Evolutionary conservation across 2,329 filamentous ascomycete species (phyloP).

Genomic region (Sordariomycetes sp.): DNA sequence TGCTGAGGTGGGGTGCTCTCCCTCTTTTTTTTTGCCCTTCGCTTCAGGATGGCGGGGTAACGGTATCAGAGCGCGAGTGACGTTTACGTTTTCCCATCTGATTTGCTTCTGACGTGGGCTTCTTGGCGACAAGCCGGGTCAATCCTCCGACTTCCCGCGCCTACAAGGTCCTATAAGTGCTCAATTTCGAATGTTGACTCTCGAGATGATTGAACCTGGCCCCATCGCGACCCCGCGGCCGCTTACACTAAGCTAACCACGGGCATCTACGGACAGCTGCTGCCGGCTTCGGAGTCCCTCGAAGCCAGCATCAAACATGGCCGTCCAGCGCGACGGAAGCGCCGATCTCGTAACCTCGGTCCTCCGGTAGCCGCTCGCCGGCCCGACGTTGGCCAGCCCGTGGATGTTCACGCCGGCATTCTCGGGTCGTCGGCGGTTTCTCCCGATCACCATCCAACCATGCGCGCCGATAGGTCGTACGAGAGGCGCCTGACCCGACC

Average conservation of each 20-base stretch:
- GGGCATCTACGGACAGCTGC: too few species aligned
- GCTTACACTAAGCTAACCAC: too few species aligned
- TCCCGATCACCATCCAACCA: neutral
- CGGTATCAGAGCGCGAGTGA: neutral
- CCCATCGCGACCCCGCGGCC: too few species aligned
- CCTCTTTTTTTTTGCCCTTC: neutral
- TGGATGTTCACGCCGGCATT: neutral
- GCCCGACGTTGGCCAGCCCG: neutral
- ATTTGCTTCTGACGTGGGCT: neutral
- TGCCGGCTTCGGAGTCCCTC: too few species aligned
- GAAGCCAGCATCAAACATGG: too few species aligned
- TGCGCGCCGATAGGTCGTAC: neutral
- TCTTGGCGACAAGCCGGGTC: neutral
- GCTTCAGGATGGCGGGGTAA: constrained; percentile 1
- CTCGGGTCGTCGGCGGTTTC: neutral
- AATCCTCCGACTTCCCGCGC: neutral
- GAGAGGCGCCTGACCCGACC: too few species aligned
- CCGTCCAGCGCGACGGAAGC: neutral
- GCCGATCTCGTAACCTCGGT: neutral
- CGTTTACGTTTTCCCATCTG: neutral
- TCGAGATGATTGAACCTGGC: too few species aligned
- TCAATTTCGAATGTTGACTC: neutral
- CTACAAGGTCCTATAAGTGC: neutral
- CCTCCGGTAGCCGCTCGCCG: neutral
- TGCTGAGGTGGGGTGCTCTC: neutral